Conservation (phyloP, 2,329 filamentous ascomycete species). For the Lecanicillium sp. region DNA sequence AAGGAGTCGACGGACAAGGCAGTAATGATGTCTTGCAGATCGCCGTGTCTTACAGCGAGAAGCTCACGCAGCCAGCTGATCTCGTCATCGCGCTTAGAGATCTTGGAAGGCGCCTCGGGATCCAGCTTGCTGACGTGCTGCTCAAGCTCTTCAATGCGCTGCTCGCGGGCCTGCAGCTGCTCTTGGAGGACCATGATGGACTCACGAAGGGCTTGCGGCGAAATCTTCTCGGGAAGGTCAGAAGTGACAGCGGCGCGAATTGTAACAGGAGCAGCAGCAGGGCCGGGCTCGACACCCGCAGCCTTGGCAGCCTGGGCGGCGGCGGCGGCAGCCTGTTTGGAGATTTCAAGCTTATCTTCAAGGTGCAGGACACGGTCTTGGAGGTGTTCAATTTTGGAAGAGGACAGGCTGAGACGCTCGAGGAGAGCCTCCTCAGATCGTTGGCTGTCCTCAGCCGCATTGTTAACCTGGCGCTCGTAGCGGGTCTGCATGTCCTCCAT, state of each 20-base stretch:
- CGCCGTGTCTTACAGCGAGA: constrained; percentile 80
- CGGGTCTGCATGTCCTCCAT: constrained; percentile 70
- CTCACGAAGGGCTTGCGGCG: constrained; percentile 88
- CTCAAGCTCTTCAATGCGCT: constrained; percentile 82
- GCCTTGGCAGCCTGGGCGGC: constrained; percentile 70
- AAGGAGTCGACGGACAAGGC: constrained; percentile 69
- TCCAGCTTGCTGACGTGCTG: constrained; percentile 62
- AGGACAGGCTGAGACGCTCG: constrained; percentile 73
- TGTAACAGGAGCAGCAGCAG: constrained; percentile 28
- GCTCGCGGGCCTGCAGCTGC: constrained; percentile 90
- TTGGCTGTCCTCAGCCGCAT: constrained; percentile 73
- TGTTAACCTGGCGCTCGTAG: constrained; percentile 67
- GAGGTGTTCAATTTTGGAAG: constrained; percentile 78
- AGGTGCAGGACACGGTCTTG: constrained; percentile 80
- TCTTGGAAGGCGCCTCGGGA: constrained; percentile 70
- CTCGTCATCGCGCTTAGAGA: constrained; percentile 88
- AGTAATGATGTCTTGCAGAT: constrained; percentile 85
- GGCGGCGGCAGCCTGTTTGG: constrained; percentile 78
- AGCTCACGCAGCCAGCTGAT: constrained; percentile 93
- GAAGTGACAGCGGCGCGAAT: constrained; percentile 36
- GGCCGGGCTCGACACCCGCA: constrained; percentile 37
- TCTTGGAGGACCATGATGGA: constrained; percentile 96
- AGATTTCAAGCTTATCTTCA: constrained; percentile 86
- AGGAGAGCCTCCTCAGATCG: constrained; percentile 72
- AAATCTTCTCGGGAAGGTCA: constrained; percentile 75